These are phyloP conservation scores for Cercospora zeina DNA, from an alignment of 2,329 filamentous ascomycete species.

Conservation along the genomic window DNA sequence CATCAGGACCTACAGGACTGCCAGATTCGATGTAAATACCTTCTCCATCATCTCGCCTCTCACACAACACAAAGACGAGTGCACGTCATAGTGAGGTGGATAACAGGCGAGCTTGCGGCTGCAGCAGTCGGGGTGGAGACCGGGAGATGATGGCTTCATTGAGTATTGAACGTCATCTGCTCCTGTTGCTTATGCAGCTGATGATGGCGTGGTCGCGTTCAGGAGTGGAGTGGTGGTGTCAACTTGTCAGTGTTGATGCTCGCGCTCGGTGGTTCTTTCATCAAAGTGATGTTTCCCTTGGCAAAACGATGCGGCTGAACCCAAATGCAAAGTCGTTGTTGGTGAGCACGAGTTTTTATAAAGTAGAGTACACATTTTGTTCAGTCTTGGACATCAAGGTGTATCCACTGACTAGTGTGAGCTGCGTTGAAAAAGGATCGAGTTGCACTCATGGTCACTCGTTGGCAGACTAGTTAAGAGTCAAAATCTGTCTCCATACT, in stretches of 20 bases:
- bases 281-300: neutral
- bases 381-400: no score
- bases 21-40: neutral
- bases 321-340: no score
- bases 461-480: no score
- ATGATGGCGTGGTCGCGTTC: conserved; percentile 2
- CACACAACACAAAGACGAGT: neutral
- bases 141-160: neutral
- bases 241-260: neutral
- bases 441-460: no score
- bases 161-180: conserved; percentile 6
- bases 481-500: no score
- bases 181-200: neutral
- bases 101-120: conserved; percentile 11
- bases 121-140: conserved; percentile 1
- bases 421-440: no score
- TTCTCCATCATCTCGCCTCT: neutral
- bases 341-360: no score
- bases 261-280: neutral
- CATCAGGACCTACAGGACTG: neutral
- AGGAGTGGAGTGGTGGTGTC: conserved; percentile 1
- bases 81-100: conserved; percentile 18
- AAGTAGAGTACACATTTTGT: no score
- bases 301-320: conserved; percentile 1
- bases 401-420: no score